Base-by-base conservation (phyloP, 2,329 filamentous ascomycete genomes). In the Microdochium nivale region DNA sequence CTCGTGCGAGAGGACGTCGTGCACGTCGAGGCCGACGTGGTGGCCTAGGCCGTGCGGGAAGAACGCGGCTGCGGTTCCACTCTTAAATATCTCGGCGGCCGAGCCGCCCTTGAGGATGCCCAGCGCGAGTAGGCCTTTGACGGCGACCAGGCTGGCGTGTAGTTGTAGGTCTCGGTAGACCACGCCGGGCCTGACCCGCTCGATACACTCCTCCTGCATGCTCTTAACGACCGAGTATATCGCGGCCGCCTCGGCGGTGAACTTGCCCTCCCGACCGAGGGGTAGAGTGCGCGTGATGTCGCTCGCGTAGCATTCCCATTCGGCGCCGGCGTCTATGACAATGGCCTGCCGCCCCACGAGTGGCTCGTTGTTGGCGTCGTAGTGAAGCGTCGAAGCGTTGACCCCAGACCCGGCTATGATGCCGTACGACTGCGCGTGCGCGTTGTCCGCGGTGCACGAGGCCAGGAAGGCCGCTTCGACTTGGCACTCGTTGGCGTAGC, bases 271-370 rank as follows among this genome's bases (percentile, higher is more conserved):
- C 71, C 71, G 5, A 14, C 77, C 79, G 23, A 96, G 70, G 3
- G 92, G 92, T 58, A 96, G 83, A 0, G 91, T 94, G 35, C 92
- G 82, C 0, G 94, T 97, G 25, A 97, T 83, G 67, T 97, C 92
- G 52, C 87, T 88, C 27, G 90, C 90, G 66, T 99, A 97, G 59
- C 87, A 85, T 48, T 83, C 72, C 69, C 84, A 95, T 68, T 97
- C 92, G 58, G 84, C 87, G 2, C 90, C 91, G 1, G 92, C 91
- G 65, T 99, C 92, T 3, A 99, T 74, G 21, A 95, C 84, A 30
- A 97, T 72, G 27, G 91, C 77, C 62, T 91, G 82, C 52, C 84
- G 79, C 25, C 84, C 82, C 2, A 71, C 70, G 19, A 97, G 78
- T 1, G 83, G 70, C 59, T 87, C 79, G 61, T 95, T 78, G 65